These are phyloP conservation scores for Phyllosticta citribraziliensis DNA, from an alignment of 2,329 filamentous ascomycete species.

Conservation along the genomic window DNA sequence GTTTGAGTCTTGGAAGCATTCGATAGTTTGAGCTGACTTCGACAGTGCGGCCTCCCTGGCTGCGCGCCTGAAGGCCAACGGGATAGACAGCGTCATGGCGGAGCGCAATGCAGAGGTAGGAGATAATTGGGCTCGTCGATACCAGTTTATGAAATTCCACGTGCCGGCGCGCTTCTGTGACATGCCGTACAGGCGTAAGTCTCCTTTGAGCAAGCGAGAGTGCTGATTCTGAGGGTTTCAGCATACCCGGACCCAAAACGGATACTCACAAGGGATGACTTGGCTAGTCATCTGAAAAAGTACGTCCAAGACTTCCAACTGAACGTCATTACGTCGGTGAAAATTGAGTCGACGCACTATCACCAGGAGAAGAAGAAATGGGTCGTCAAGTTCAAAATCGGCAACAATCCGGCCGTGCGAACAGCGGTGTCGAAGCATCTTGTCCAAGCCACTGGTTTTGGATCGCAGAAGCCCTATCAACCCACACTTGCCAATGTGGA, in stretches of 20 bases:
- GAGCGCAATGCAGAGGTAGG: constrained; percentile 27
- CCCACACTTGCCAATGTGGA: constrained; percentile 15
- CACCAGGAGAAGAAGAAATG: constrained; percentile 16
- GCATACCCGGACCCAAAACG: constrained; percentile 2
- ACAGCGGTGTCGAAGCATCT: constrained; percentile 16
- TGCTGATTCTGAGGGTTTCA: constrained; percentile 13
- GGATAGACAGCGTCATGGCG: constrained; percentile 27
- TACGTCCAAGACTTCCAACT: constrained; percentile 22
- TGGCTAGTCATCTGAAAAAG: constrained; percentile 13
- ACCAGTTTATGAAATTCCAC: constrained; percentile 30
- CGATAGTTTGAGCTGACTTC: background rate
- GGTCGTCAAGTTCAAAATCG: constrained; percentile 16
- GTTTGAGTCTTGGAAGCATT: background rate
- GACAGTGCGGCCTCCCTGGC: constrained; percentile 20
- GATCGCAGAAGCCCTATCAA: constrained; percentile 14
- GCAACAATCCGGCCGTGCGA: background rate
- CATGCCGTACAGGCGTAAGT: constrained; percentile 26
- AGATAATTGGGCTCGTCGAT: constrained; percentile 32
- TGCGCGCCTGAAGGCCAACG: constrained; percentile 31
- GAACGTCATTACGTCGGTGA: constrained; percentile 22
- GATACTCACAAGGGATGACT: constrained; percentile 14
- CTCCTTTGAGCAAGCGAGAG: background rate
- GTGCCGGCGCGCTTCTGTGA: constrained; percentile 28
- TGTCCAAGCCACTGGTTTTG: constrained; percentile 13
- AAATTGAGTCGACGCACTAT: constrained; percentile 19